Evolutionary conservation across 2,329 filamentous ascomycete species (phyloP).

Genomic region (Dryadomyces quercivorus): DNA sequence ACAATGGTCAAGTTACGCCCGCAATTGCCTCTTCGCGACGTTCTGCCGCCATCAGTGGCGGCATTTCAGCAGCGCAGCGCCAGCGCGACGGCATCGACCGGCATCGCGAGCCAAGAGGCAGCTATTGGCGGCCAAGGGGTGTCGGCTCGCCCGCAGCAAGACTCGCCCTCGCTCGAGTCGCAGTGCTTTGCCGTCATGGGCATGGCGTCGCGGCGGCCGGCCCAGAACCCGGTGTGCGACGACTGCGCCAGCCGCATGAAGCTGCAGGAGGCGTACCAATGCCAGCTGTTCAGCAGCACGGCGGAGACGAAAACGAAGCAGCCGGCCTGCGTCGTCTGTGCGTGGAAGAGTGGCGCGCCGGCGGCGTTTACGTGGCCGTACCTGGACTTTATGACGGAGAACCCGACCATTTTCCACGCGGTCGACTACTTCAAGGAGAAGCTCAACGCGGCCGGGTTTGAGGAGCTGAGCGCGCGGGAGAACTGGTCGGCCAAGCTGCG

Average conservation of each 20-base stretch:
- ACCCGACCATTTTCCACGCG: slow-evolving; percentile 88
- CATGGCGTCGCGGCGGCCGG: slow-evolving; percentile 23
- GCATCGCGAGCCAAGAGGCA: background rate
- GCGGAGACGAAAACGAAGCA: background rate
- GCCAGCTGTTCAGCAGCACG: background rate
- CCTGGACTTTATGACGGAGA: slow-evolving; percentile 73
- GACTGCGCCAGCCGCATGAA: slow-evolving; percentile 24
- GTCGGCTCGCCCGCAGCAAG: background rate
- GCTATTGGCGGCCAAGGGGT: background rate
- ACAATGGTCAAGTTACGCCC: background rate
- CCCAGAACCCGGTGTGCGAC: slow-evolving; percentile 25
- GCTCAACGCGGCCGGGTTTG: slow-evolving; percentile 61
- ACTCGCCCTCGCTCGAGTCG: slow-evolving; percentile 6
- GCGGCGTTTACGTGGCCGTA: slow-evolving; percentile 73
- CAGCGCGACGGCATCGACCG: background rate
- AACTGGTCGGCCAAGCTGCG: slow-evolving; percentile 62
- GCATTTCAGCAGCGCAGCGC: background rate
- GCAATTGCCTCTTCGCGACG: background rate
- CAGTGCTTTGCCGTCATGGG: slow-evolving; percentile 32
- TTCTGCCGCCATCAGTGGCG: no score
- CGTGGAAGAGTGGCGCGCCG: slow-evolving; percentile 30
- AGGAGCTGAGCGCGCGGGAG: slow-evolving; percentile 66
- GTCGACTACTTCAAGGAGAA: slow-evolving; percentile 68
- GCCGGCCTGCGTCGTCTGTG: slow-evolving; percentile 23
- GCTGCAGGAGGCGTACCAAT: slow-evolving; percentile 3